phyloP scores from a whole-genome alignment of 2,329 filamentous ascomycete genomes.

The Fulvia fulva region DNA sequence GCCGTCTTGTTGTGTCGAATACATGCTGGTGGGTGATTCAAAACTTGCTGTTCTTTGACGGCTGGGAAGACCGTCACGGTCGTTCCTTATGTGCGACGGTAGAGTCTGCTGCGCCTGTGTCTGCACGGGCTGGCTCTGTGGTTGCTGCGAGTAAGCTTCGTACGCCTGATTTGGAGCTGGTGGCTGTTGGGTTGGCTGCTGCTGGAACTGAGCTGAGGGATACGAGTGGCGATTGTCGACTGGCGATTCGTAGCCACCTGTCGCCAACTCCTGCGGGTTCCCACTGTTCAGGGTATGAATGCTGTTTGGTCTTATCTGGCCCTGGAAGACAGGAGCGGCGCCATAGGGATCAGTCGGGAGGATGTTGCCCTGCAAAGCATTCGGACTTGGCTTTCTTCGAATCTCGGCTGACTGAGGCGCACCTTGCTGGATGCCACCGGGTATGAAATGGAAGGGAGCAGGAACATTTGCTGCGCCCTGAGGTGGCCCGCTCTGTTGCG shows the following conservation, averaged over 20 bases:
- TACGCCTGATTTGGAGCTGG: slow-evolving; percentile 14
- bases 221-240: slow-evolving; percentile 44
- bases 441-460: slow-evolving; percentile 37
- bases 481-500: slow-evolving; percentile 23
- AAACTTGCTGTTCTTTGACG: slow-evolving; percentile 29
- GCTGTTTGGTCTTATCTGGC: slow-evolving; percentile 37
- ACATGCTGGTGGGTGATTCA: slow-evolving; percentile 28
- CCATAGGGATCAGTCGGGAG: slow-evolving; percentile 37
- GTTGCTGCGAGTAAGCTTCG: slow-evolving; percentile 22
- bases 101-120: slow-evolving; percentile 14
- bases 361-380: slow-evolving; percentile 16
- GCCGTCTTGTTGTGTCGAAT: slow-evolving; percentile 24
- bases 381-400: slow-evolving; percentile 24
- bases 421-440: slow-evolving; percentile 27
- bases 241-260: slow-evolving; percentile 45
- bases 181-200: slow-evolving; percentile 22
- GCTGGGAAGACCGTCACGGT: slow-evolving; percentile 22
- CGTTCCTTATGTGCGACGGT: slow-evolving; percentile 11
- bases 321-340: slow-evolving; percentile 31
- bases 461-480: slow-evolving; percentile 19
- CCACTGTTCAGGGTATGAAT: slow-evolving; percentile 38
- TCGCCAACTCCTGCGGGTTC: slow-evolving; percentile 47
- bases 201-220: slow-evolving; percentile 26
- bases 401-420: slow-evolving; percentile 19
- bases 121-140: slow-evolving; percentile 8